Conservation (phyloP, 208 protist species). For the Trypanosoma grayi region DNA sequence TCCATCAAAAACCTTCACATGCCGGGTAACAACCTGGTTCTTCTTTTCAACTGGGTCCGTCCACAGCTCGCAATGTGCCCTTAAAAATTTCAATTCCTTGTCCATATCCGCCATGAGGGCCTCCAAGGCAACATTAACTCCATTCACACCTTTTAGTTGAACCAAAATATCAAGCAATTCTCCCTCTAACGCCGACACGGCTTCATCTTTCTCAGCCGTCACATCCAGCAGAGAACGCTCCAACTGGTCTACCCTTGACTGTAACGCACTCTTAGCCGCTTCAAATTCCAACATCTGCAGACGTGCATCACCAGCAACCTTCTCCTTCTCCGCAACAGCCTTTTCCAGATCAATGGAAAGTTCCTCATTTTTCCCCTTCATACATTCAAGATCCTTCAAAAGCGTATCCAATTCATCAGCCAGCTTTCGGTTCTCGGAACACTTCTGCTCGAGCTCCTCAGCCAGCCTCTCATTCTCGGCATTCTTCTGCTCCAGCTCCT, state of each 20-base stretch:
- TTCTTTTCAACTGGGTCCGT: constrained; percentile 32
- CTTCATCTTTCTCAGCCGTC: constrained; percentile 10
- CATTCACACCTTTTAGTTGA: constrained; percentile 22
- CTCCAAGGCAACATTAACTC: constrained; percentile 9
- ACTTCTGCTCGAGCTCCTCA: constrained; percentile 25
- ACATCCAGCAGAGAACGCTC: not conserved
- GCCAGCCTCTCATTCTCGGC: constrained; percentile 27
- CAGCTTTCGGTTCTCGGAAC: not conserved
- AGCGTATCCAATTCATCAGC: constrained; percentile 19
- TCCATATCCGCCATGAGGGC: constrained; percentile 29
- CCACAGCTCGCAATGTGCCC: constrained; percentile 33
- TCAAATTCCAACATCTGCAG: not conserved
- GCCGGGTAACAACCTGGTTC: constrained; percentile 39
- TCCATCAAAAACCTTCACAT: constrained; percentile 62
- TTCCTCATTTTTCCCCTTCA: no score
- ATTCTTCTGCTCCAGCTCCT: constrained; percentile 24
- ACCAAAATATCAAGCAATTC: constrained; percentile 23
- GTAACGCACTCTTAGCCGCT: not conserved
- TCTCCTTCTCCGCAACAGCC: constrained; percentile 26
- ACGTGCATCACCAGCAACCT: constrained; percentile 20
- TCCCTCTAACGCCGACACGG: constrained; percentile 4
- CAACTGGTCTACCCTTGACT: not conserved
- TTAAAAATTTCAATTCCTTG: constrained; percentile 32
- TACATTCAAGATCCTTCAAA: constrained; percentile 14
- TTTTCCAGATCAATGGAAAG: not conserved